Evolutionary conservation across 163 green algal genomes (phyloP), one percentile per base, ranked within the genome.

Genomic region (Scenedesmus sp.): DNA sequence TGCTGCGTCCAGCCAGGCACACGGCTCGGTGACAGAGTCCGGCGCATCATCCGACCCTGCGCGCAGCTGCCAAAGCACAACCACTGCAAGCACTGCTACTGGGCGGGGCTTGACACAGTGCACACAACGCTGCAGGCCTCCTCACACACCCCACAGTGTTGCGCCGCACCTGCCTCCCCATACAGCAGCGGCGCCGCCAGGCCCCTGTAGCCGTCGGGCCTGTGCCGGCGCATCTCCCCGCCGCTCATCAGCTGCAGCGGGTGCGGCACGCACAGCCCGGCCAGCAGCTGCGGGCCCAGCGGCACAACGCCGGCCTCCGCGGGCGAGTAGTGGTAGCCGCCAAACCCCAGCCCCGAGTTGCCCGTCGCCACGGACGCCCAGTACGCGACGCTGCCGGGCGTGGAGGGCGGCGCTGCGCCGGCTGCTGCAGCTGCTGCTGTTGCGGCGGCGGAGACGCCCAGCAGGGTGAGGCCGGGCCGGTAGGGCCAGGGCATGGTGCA

Each of bases 181-280:
- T 94, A 88, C 76, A 98, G 90, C 92, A 97, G 89, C 7, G 96
- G 96, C 16, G 94, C 94, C 0, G 93, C 80, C 44, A 97, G 81
- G 42, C 87, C 72, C 42, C 90, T 90, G 90, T 97, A 98, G 35
- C 96, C 96, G 82, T 97, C 61, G 18, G 65, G 72, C 56, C 61
- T 83, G 15, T 10, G 46, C 6, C 43, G 72, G 80, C 22, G 40
- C 83, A 89, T 93, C 78, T 81, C 40, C 18, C 35, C 37, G 3
- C 24, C 35, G 6, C 88, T 10, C 84, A 95, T 93, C 91, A 82
- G 85, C 70, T 90, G 85, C 43, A 9, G 10, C 16, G 33, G 72
- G n/a, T 79, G 26, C 20, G 85, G 85, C 72, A 84, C 46, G 13
- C 44, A 56, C 33, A 51, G 44, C 24, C 85, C 65, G 20, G 72